Evolutionary conservation across 73 alveolate species (phyloP).

Genomic region (Paramecium sexaurelia): DNA sequence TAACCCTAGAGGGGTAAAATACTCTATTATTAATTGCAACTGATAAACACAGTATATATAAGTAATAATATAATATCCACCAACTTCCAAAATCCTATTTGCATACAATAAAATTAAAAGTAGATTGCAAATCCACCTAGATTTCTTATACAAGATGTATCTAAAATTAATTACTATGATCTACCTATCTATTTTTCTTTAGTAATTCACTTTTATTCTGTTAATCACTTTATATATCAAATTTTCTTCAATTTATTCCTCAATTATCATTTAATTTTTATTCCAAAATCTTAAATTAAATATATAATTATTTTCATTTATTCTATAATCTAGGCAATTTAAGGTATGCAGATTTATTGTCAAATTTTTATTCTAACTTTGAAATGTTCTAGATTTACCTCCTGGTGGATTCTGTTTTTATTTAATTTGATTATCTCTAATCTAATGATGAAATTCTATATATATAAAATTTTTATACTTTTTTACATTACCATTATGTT

Average conservation of each 20-base stretch:
- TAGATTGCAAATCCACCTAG: neutral
- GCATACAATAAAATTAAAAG: neutral
- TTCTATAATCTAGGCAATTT: conserved; percentile 1
- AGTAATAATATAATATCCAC: neutral
- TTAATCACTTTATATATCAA: neutral
- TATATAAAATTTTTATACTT: neutral
- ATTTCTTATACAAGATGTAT: neutral
- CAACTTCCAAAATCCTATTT: neutral
- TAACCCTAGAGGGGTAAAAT: conserved; percentile 37
- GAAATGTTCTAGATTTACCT: neutral
- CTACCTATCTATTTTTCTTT: neutral
- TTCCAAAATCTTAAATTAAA: neutral
- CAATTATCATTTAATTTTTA: neutral
- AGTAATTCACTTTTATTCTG: neutral
- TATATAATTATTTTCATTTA: neutral
- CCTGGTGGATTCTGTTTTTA: neutral
- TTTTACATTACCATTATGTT: neutral
- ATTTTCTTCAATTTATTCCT: conserved; percentile 9
- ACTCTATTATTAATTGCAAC: neutral
- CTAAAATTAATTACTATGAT: neutral
- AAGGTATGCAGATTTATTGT: neutral
- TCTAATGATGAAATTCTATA: neutral
- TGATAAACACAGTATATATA: neutral
- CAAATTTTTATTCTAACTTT: neutral
- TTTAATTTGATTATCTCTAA: neutral